phyloP scores from a whole-genome alignment of 2,329 filamentous ascomycete species.

The Fusarium dimerum region DNA sequence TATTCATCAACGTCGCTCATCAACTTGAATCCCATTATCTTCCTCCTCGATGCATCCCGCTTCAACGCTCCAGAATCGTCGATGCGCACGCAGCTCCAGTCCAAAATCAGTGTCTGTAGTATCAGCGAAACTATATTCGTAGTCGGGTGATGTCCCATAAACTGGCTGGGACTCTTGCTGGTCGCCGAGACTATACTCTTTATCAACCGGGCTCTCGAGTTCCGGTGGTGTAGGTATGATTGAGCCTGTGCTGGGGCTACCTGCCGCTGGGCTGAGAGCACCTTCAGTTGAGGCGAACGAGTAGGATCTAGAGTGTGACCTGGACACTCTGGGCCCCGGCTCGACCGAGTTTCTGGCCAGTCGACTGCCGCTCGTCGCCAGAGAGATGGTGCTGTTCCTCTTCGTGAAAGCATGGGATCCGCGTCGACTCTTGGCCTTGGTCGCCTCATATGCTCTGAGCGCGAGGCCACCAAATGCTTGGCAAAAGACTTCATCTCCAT shows the following conservation, averaged over 20 bases:
- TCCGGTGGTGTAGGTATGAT: slow-evolving; percentile 41
- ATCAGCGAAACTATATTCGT: slow-evolving; percentile 34
- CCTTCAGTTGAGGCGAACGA: slow-evolving; percentile 39
- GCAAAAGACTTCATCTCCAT: slow-evolving; percentile 32
- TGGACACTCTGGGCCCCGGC: slow-evolving; percentile 16
- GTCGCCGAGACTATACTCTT: slow-evolving; percentile 26
- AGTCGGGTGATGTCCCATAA: slow-evolving; percentile 28
- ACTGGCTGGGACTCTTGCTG: slow-evolving; percentile 14
- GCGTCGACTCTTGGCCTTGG: slow-evolving; percentile 24
- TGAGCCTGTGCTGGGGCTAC: slow-evolving; percentile 38
- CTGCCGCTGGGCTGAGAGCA: slow-evolving; percentile 38
- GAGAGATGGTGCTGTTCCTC: slow-evolving; percentile 25
- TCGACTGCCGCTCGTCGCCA: slow-evolving; percentile 20
- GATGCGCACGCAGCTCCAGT: slow-evolving; percentile 38
- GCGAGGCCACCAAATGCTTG: slow-evolving; percentile 41
- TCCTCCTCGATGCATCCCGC: slow-evolving; percentile 41
- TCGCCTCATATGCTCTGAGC: slow-evolving; percentile 31
- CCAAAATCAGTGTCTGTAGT: slow-evolving; percentile 34
- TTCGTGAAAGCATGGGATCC: slow-evolving; percentile 20
- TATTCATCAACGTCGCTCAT: slow-evolving; percentile 23
- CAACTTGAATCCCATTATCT: slow-evolving; percentile 27
- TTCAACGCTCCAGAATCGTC: slow-evolving; percentile 36
- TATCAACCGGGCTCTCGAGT: slow-evolving; percentile 34
- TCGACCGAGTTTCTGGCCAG: slow-evolving; percentile 18
- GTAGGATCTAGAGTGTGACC: slow-evolving; percentile 29